Evolutionary conservation across 345 rosid genomes (phyloP).

Genomic region (Heritiera fomes): DNA sequence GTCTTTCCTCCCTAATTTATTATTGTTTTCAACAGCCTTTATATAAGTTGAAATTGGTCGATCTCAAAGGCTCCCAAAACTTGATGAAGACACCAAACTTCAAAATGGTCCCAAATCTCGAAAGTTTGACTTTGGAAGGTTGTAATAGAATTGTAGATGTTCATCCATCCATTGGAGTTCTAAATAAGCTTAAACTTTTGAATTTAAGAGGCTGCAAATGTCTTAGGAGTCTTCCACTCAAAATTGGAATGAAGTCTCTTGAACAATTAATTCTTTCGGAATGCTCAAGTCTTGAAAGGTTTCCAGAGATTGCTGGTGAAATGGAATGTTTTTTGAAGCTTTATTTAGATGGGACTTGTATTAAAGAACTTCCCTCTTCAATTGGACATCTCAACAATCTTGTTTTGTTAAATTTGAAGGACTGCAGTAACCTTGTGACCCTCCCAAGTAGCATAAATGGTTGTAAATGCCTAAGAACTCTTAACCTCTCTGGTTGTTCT

Average conservation of each 20-base stretch:
- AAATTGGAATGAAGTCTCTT: too few species aligned
- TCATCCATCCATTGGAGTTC: constrained; percentile 32
- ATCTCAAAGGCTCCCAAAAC: constrained; percentile 28
- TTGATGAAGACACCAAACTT: constrained; percentile 32
- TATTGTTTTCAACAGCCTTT: constrained; percentile 14
- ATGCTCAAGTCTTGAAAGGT: background rate
- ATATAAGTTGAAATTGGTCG: constrained; percentile 13
- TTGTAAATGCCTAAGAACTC: constrained; percentile 23
- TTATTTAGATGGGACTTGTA: constrained; percentile 28
- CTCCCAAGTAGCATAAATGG: constrained; percentile 33
- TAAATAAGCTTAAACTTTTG: constrained; percentile 24
- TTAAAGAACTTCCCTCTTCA: constrained; percentile 28
- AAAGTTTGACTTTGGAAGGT: constrained; percentile 25
- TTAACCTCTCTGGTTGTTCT: background rate
- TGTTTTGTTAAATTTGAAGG: background rate
- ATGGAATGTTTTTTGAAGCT: constrained; percentile 21
- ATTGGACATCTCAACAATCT: constrained; percentile 25
- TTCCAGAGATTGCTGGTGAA: constrained; percentile 28
- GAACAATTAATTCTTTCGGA: background rate
- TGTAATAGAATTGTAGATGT: constrained; percentile 29
- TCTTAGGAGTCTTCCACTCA: too few species aligned
- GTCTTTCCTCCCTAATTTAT: background rate
- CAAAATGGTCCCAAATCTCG: constrained; percentile 31
- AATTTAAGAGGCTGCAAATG: too few species aligned
- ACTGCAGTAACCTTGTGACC: constrained; percentile 26